Evolutionary conservation across 1,139 yeast species (phyloP).

Genomic region (Suhomyces wounanorum): DNA sequence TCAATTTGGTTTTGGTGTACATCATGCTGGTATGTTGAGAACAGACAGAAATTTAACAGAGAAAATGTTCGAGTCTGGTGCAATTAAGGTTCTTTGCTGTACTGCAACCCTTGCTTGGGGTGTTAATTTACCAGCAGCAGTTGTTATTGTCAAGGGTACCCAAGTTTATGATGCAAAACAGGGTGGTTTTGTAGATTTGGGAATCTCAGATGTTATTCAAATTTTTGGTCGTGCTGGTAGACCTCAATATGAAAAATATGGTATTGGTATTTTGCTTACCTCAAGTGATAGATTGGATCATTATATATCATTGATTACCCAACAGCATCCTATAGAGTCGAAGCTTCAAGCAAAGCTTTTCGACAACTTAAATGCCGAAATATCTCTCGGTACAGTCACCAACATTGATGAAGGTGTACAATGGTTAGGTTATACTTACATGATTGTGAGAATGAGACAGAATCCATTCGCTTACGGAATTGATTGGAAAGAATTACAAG

Average conservation of each 20-base stretch:
- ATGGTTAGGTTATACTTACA: constrained; percentile 95
- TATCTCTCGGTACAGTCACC: constrained; percentile 92
- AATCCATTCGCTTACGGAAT: constrained; percentile 95
- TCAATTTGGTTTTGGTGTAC: constrained; percentile 84
- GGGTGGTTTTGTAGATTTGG: constrained; percentile 92
- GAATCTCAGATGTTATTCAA: constrained; percentile 95
- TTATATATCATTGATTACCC: constrained; percentile 82
- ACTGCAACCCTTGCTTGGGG: constrained; percentile 99
- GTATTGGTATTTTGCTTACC: constrained; percentile 91
- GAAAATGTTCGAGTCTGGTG: constrained; percentile 81
- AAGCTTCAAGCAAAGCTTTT: constrained; percentile 73
- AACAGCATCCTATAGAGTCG: constrained; percentile 96
- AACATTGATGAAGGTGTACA: constrained; percentile 92
- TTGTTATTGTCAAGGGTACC: constrained; percentile 94
- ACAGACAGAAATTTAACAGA: constrained; percentile 90
- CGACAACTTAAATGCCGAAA: constrained; percentile 94
- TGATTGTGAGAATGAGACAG: constrained; percentile 91
- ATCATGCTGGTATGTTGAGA: constrained; percentile 96
- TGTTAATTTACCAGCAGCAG: constrained; percentile 97
- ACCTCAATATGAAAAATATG: constrained; percentile 91
- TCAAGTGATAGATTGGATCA: constrained; percentile 81
- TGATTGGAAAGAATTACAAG: constrained; percentile 79
- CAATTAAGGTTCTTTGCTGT: constrained; percentile 87
- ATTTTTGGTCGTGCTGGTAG: constrained; percentile 99
- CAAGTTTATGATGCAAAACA: constrained; percentile 92